phyloP scores from a whole-genome alignment of 1,284 basidiomycete species.

The Naganishia sp. region DNA sequence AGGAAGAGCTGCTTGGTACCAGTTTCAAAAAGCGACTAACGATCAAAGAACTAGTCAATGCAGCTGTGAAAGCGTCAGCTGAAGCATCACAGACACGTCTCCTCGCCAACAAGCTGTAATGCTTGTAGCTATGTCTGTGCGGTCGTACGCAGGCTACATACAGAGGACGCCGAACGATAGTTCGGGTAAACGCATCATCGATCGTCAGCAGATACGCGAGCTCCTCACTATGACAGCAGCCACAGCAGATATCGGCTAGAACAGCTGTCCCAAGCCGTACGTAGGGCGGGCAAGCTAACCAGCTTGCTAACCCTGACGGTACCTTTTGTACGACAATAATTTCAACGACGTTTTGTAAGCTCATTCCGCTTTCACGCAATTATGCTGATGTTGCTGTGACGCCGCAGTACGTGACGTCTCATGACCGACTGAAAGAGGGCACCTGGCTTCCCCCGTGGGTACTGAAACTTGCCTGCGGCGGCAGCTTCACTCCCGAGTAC shows the following conservation, averaged over 20 bases:
- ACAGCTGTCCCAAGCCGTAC: neutral
- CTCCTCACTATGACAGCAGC: neutral
- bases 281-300: conserved; percentile 2
- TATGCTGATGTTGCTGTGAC: conserved; percentile 1
- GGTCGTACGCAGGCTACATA: conserved; percentile 6
- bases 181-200: conserved; percentile 5
- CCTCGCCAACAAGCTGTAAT: neutral
- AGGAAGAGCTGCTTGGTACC: too few species aligned
- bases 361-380: neutral
- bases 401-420: conserved; percentile 8
- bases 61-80: neutral
- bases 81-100: neutral
- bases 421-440: conserved; percentile 20
- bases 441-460: conserved; percentile 2
- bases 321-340: conserved; percentile 1
- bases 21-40: too few species aligned
- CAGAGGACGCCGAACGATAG: neutral
- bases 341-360: conserved; percentile 4
- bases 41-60: neutral
- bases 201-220: conserved; percentile 22
- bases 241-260: neutral
- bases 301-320: neutral
- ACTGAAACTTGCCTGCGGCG: neutral
- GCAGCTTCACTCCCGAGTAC: conserved; percentile 16
- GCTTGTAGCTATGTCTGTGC: too few species aligned